A percentile compares a stretch with the other conserved stretches of the same genome.
phyloP scores from a whole-genome alignment of 768 basidiomycete species.

The Filobasidium wieringae region DNA sequence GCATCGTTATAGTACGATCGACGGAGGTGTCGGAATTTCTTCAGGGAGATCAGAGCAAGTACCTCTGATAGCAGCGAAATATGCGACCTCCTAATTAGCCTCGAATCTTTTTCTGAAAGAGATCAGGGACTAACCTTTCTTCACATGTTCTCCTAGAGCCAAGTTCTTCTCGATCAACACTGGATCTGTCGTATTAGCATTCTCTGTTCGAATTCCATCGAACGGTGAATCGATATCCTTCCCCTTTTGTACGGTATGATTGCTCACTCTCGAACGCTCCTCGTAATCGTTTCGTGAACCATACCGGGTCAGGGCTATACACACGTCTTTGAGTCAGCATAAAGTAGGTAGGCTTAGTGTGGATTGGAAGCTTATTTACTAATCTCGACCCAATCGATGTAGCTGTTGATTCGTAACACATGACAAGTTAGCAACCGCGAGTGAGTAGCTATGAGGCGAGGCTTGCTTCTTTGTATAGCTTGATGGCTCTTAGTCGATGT shows the following conservation, averaged over 20 bases:
- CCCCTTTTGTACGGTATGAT: neutral
- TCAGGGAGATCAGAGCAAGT: slow-evolving; percentile 36
- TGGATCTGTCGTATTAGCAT: slow-evolving; percentile 32
- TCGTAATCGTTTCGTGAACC: slow-evolving; percentile 36
- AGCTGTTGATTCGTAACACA: slow-evolving; percentile 12
- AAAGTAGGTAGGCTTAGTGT: neutral
- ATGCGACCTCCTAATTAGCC: neutral
- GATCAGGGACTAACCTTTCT: slow-evolving; percentile 29
- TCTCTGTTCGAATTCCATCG: slow-evolving; percentile 20
- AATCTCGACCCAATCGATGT: slow-evolving; percentile 33
- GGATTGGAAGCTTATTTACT: slow-evolving; percentile 17
- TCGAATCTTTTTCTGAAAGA: neutral
- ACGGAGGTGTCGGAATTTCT: slow-evolving; percentile 36
- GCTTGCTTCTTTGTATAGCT: slow-evolving; percentile 37
- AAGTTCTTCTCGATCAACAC: slow-evolving; percentile 29
- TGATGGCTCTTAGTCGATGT: slow-evolving; percentile 30
- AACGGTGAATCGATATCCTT: neutral
- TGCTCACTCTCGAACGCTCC: slow-evolving; percentile 36
- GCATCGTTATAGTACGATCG: slow-evolving; percentile 21
- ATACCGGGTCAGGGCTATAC: slow-evolving; percentile 34
- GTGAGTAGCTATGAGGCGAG: neutral
- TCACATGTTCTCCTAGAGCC: slow-evolving; percentile 36
- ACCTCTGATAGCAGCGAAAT: slow-evolving; percentile 27
- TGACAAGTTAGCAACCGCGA: neutral
- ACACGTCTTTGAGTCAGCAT: no score